Percentiles rank a stretch among this genome's conserved stretches.
Evolutionary conservation across 208 protist genomes (phyloP).

Genomic region (Leishmania aethiopica): DNA sequence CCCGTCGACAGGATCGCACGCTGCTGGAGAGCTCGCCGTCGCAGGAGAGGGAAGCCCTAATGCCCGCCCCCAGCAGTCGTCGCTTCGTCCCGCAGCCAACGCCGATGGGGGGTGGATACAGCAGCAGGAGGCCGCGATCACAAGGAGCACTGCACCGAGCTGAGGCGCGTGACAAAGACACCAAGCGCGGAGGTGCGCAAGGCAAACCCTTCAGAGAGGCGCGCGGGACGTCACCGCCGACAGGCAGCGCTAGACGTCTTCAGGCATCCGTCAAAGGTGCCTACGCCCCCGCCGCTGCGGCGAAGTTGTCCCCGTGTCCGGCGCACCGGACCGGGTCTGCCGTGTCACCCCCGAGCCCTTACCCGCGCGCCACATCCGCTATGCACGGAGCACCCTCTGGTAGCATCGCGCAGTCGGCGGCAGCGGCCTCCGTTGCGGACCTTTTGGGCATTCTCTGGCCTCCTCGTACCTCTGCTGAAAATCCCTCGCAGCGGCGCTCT

Average conservation of each 20-base stretch:
- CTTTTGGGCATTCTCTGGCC: conserved; percentile 72
- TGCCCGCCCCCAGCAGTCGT: neutral
- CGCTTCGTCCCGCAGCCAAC: conserved; percentile 4
- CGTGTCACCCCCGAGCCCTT: neutral
- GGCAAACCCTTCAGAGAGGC: neutral
- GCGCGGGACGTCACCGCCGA: neutral
- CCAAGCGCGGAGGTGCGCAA: neutral
- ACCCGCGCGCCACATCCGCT: neutral
- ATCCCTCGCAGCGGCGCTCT: neutral
- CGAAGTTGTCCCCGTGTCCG: neutral
- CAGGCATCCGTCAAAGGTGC: neutral
- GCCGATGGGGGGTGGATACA: conserved; percentile 5
- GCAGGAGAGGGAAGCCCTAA: neutral
- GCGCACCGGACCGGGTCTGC: neutral
- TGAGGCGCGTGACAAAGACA: neutral
- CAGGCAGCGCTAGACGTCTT: neutral
- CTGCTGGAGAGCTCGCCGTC: conserved; percentile 22
- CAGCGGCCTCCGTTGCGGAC: conserved; percentile 39
- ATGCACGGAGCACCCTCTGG: neutral
- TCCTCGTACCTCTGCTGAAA: conserved; percentile 13
- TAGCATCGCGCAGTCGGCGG: conserved; percentile 10
- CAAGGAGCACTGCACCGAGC: neutral
- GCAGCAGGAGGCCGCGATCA: neutral
- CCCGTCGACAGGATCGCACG: conserved; percentile 40
- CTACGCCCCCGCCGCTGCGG: neutral